Evolutionary conservation across 805 yeast species (phyloP).

Genomic region (Blastobotrys attinorum): DNA sequence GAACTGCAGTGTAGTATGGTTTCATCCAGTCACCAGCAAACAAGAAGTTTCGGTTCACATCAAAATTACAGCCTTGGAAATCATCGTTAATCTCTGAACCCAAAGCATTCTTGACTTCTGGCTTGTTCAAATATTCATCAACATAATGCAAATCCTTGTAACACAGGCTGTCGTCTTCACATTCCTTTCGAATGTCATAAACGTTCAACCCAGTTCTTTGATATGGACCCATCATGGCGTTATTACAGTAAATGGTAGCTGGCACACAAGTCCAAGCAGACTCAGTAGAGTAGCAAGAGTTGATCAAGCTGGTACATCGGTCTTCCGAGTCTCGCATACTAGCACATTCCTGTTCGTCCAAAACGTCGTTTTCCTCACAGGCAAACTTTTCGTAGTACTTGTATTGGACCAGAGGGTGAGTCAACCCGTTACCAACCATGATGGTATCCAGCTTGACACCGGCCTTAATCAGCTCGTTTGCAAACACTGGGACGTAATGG

Average conservation of each 20-base stretch:
- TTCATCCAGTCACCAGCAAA: constrained; percentile 89
- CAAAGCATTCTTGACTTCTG: constrained; percentile 66
- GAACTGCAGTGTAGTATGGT: constrained; percentile 70
- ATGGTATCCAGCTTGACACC: constrained; percentile 75
- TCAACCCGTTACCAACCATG: constrained; percentile 88
- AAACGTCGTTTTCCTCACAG: constrained; percentile 83
- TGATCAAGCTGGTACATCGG: constrained; percentile 68
- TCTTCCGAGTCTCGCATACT: constrained; percentile 60
- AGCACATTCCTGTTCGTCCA: constrained; percentile 72
- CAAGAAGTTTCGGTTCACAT: constrained; percentile 73
- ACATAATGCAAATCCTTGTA: constrained; percentile 72
- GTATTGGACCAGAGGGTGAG: constrained; percentile 78
- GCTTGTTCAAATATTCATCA: constrained; percentile 69
- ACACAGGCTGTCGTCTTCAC: constrained; percentile 61
- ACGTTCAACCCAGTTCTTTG: constrained; percentile 82
- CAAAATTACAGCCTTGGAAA: constrained; percentile 73
- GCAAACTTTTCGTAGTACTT: constrained; percentile 89
- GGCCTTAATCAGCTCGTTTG: constrained; percentile 41
- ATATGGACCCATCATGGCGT: constrained; percentile 71
- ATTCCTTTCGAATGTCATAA: constrained; percentile 79
- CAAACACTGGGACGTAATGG: constrained; percentile 87
- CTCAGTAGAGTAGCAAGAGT: constrained; percentile 68
- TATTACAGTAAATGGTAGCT: constrained; percentile 85
- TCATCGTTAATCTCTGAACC: constrained; percentile 88
- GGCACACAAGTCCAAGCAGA: constrained; percentile 84